A percentile compares a stretch with the other conserved stretches of the same genome.
Evolutionary conservation across 2,329 filamentous ascomycete genomes (phyloP).

Genomic region (Epichloe aotearoae): DNA sequence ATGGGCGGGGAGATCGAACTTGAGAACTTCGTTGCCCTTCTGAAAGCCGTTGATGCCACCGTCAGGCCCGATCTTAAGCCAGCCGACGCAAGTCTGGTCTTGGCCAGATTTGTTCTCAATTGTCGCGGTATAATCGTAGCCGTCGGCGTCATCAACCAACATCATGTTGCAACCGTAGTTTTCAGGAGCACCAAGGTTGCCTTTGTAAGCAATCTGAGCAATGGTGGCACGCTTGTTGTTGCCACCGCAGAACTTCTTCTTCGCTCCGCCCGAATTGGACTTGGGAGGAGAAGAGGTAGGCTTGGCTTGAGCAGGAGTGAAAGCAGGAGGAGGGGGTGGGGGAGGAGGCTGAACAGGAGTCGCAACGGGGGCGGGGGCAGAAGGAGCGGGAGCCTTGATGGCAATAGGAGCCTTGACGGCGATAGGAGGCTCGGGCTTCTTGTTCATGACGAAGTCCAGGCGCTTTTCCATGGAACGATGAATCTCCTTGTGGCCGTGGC

Average conservation of each 20-base stretch:
- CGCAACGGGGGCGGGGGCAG: background rate
- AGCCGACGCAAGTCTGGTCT: conserved; percentile 29
- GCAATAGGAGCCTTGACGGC: conserved; percentile 12
- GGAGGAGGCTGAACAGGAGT: background rate
- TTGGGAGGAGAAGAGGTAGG: conserved; percentile 5
- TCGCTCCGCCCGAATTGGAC: conserved; percentile 11
- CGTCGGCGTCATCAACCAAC: conserved; percentile 22
- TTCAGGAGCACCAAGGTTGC: conserved; percentile 29
- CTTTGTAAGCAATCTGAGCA: conserved; percentile 31
- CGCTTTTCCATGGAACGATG: conserved; percentile 19
- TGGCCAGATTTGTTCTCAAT: conserved; percentile 25
- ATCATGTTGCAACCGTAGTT: conserved; percentile 42
- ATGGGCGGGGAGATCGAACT: conserved; percentile 26
- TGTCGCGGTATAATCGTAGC: conserved; percentile 32
- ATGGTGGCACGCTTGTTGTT: conserved; percentile 31
- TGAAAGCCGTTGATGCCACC: conserved; percentile 35
- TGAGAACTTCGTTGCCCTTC: conserved; percentile 25
- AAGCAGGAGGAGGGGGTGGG: background rate
- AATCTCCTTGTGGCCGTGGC: conserved; percentile 22
- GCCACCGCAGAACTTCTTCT: conserved; percentile 23
- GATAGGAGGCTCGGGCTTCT: conserved; percentile 18
- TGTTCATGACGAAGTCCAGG: conserved; percentile 21
- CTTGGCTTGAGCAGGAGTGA: background rate
- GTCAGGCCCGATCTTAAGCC: conserved; percentile 38
- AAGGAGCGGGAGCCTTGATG: background rate